phyloP scores from a whole-genome alignment of 2,329 filamentous ascomycete species.

The Sarocladium brachiariae region DNA sequence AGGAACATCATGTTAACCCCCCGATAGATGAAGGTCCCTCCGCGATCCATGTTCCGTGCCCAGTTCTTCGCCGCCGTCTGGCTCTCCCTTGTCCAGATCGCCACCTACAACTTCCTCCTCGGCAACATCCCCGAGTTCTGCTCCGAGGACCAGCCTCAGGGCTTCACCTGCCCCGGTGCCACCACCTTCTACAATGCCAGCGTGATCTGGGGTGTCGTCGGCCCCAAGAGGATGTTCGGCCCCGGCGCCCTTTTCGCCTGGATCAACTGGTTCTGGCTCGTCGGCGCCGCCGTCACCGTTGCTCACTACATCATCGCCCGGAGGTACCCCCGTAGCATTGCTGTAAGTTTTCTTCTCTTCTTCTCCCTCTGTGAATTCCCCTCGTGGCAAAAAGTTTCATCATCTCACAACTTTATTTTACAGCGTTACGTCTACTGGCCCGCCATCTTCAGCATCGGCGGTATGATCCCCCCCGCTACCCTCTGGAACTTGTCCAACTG shows the following conservation, averaged over 20 bases:
- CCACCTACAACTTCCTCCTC: constrained; percentile 37
- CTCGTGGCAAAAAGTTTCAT: too few relatives aligned
- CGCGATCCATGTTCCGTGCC: constrained; percentile 34
- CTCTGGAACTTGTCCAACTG: constrained; percentile 48
- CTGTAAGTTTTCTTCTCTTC: neutral
- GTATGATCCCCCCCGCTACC: constrained; percentile 47
- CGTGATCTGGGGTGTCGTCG: constrained; percentile 51
- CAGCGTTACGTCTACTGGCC: constrained; percentile 46
- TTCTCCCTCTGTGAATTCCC: too few relatives aligned
- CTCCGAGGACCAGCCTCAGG: constrained; percentile 16
- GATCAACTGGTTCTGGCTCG: constrained; percentile 47
- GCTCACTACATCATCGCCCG: constrained; percentile 38
- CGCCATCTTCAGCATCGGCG: constrained; percentile 43
- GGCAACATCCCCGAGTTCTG: constrained; percentile 44
- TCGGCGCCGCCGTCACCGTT: constrained; percentile 43
- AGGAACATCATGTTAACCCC: neutral
- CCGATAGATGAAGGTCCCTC: constrained; percentile 37
- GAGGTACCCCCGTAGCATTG: constrained; percentile 30
- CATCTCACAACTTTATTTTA: too few relatives aligned
- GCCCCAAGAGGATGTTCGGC: constrained; percentile 48
- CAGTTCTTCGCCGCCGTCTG: constrained; percentile 37
- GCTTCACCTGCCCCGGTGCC: constrained; percentile 34
- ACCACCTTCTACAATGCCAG: constrained; percentile 43
- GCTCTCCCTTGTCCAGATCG: constrained; percentile 39
- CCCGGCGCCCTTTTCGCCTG: constrained; percentile 41